phyloP scores from a whole-genome alignment of 1,284 basidiomycete species.

The Ustilago vetiveriae region DNA sequence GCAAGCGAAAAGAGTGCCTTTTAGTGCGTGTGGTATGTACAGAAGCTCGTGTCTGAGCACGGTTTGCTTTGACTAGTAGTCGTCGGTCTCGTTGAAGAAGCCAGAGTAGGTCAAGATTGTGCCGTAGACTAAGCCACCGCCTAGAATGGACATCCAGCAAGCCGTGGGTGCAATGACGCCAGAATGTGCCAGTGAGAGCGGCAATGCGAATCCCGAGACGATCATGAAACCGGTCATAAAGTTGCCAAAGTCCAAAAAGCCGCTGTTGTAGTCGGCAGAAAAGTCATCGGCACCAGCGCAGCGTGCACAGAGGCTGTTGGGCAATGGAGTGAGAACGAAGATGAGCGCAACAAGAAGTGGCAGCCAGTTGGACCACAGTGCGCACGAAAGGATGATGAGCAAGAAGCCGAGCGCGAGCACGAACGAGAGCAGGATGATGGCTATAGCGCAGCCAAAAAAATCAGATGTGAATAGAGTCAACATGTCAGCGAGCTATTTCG shows the following conservation, averaged over 20 bases:
- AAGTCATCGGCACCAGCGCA: slow-evolving; percentile 72
- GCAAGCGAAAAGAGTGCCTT: slow-evolving; percentile 1
- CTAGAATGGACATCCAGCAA: slow-evolving; percentile 91
- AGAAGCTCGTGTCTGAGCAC: slow-evolving; percentile 5
- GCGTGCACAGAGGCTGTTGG: slow-evolving; percentile 79
- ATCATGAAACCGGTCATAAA: slow-evolving; percentile 92
- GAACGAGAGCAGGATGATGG: slow-evolving; percentile 74
- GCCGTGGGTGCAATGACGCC: slow-evolving; percentile 85
- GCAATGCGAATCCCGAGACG: slow-evolving; percentile 88
- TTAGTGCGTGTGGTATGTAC: slow-evolving; percentile 20
- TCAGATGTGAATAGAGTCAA: background rate
- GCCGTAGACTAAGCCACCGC: slow-evolving; percentile 92
- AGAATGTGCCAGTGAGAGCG: slow-evolving; percentile 89
- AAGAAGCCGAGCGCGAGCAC: slow-evolving; percentile 96
- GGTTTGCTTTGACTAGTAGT: slow-evolving; percentile 23
- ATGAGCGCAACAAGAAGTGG: slow-evolving; percentile 93
- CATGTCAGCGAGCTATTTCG: too few species aligned
- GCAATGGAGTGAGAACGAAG: slow-evolving; percentile 93
- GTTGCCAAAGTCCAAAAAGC: slow-evolving; percentile 83
- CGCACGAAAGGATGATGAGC: slow-evolving; percentile 96
- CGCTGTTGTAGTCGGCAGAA: slow-evolving; percentile 71
- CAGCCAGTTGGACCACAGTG: slow-evolving; percentile 95
- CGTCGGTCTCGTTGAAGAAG: slow-evolving; percentile 60
- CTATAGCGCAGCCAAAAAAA: slow-evolving; percentile 23
- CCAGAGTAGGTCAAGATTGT: slow-evolving; percentile 72